phyloP scores from a whole-genome alignment of 129 eudicot species.

The Arctium lappa region DNA sequence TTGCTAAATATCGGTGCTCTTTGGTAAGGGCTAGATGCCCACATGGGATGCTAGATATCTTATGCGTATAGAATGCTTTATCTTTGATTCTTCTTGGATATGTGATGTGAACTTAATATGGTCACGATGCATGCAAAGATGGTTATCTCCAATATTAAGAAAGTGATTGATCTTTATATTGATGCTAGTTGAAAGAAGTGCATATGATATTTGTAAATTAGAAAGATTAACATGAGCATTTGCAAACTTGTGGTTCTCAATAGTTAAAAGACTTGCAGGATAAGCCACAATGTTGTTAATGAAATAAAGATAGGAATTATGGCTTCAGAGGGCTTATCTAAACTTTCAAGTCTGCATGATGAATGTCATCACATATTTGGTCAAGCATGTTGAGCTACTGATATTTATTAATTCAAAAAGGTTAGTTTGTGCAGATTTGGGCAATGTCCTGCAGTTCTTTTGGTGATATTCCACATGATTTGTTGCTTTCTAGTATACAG shows the following conservation, averaged over 20 bases:
- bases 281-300: background rate
- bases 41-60: background rate
- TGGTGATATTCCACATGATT: conserved; percentile 44
- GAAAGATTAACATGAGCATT: background rate
- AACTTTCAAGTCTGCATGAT: conserved; percentile 8
- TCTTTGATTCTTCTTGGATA: background rate
- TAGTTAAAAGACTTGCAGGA: background rate
- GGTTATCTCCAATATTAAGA: background rate
- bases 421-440: conserved; percentile 61
- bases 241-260: background rate
- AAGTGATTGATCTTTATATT: background rate
- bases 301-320: background rate
- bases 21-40: background rate
- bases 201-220: background rate
- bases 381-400: conserved; percentile 10
- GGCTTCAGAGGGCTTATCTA: background rate
- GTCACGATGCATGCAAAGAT: background rate
- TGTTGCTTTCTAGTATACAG: conserved; percentile 52
- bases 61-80: background rate
- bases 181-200: background rate
- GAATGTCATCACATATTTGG: background rate
- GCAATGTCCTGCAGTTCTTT: conserved; percentile 49
- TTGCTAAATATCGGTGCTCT: background rate
- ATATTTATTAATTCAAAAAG: background rate
- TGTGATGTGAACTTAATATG: background rate